Base-by-base conservation (phyloP, 2,329 filamentous ascomycete genomes). In the Byssochlamys sp. region DNA sequence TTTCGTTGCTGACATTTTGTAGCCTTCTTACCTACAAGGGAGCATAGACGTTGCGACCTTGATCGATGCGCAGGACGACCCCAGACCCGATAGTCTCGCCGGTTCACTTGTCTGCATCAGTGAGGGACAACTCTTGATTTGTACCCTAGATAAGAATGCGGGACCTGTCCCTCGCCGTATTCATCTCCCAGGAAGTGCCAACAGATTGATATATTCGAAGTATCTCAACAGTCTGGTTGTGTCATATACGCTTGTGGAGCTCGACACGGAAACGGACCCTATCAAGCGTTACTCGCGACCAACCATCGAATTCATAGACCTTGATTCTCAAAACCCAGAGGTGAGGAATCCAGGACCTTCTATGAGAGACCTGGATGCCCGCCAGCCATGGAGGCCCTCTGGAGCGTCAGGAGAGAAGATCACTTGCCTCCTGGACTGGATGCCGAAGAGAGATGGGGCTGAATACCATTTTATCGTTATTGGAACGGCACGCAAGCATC, bases 221-320 rank as follows among this genome's bases (percentile, higher is more conserved):
- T 68, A 72, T 54, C 65, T 80, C 9, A 71, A 73, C 11, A 76
- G 75, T 59, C 70, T 84, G 28, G 74, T 84, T 31, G 76, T 81
- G 11, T 78, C 78, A 25, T 80, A 75, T 59, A 70, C 66, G 39
- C 62, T 62, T 24, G 65, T 63, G 2, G 65, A 68, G 52, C 58
- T 63, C 4, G 65, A 70, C 26, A 60, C 63, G 5, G 66, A 66
- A 4, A 54, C 63, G 33, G 62, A 65, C 27, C 68, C 69, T 12
- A 66, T 70, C 55, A 67, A 65, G 45, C 67, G 68, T 26, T 70
- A 65, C 33, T 68, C 64, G 19, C 68, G 68, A 19, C 68, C 73
- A 31, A 67, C 64, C 50, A 63, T 76, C 27, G 72, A 73, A 27
- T 75, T 75, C 56, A 65, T 76, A 26, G 71, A 74, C 53, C 71